Percentiles rank a stretch among this genome's conserved stretches.
Evolutionary conservation across 108 stramenopile genomes (phyloP).

Genomic region (Cyclotella sp.): DNA sequence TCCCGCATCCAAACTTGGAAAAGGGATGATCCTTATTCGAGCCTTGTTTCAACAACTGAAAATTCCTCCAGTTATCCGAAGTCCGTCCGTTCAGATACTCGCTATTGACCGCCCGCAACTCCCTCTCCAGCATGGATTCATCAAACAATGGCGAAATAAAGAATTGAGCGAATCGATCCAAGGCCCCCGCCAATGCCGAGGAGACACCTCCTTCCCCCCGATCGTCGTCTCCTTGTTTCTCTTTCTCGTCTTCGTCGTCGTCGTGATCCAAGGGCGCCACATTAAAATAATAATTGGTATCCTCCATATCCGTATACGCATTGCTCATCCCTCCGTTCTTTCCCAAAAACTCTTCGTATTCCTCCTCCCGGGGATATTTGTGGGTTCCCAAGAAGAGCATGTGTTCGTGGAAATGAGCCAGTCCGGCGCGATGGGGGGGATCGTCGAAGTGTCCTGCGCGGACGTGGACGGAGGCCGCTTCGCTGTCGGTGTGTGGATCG

Average conservation of each 20-base stretch:
- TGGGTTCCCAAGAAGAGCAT: conserved; percentile 96
- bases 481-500: conserved; percentile 66
- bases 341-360: conserved; percentile 86
- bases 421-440: conserved; percentile 54
- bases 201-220: too few species aligned
- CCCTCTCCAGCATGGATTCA: conserved; percentile 85
- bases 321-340: conserved; percentile 91
- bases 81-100: conserved; percentile 95
- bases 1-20: conserved; percentile 95
- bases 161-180: conserved; percentile 96
- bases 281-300: conserved; percentile 97
- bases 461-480: conserved; percentile 83
- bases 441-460: conserved; percentile 90
- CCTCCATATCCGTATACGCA: conserved; percentile 96
- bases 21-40: conserved; percentile 77
- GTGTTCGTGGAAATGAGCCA: conserved; percentile 94
- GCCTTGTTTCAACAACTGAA: conserved; percentile 79
- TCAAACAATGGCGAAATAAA: conserved; percentile 96
- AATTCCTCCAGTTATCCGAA: conserved; percentile 93
- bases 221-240: conserved; percentile 6
- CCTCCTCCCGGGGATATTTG: conserved; percentile 93
- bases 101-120: conserved; percentile 95
- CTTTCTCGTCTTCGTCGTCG: conserved; percentile 14
- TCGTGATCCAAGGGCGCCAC: conserved; percentile 63
- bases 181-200: conserved; percentile 77